Evolutionary conservation across 768 basidiomycete species (phyloP).

Genomic region (Amanita pseudoporphyria): DNA sequence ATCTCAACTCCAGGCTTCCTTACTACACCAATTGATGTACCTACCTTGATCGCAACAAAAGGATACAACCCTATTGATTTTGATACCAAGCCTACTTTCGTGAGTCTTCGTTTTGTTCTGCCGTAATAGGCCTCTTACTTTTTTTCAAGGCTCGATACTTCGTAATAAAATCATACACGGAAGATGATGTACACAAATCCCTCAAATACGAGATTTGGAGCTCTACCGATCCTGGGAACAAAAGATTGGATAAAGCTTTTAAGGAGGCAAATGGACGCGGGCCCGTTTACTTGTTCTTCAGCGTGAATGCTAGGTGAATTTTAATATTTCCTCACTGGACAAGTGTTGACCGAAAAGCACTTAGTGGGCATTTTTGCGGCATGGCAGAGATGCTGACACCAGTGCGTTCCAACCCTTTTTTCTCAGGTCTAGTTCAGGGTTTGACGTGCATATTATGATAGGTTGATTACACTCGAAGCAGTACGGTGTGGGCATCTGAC

Average conservation of each 20-base stretch:
- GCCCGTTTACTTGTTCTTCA: slow-evolving; percentile 97
- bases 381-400: slow-evolving; percentile 98
- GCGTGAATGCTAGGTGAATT: slow-evolving; percentile 78
- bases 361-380: slow-evolving; percentile 93
- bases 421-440: neutral
- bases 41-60: slow-evolving; percentile 74
- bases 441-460: slow-evolving; percentile 15
- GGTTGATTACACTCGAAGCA: slow-evolving; percentile 91
- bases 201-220: slow-evolving; percentile 98
- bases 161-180: slow-evolving; percentile 98
- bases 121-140: neutral
- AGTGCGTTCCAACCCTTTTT: slow-evolving; percentile 24
- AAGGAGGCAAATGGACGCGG: slow-evolving; percentile 87
- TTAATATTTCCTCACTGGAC: neutral
- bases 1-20: slow-evolving; percentile 35
- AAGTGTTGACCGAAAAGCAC: neutral
- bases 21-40: slow-evolving; percentile 73
- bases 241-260: slow-evolving; percentile 95
- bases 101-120: slow-evolving; percentile 25
- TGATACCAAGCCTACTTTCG: slow-evolving; percentile 71
- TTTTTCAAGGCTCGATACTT: slow-evolving; percentile 76
- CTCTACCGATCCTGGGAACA: slow-evolving; percentile 94
- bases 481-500: slow-evolving; percentile 98
- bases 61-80: slow-evolving; percentile 88
- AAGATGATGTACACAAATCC: slow-evolving; percentile 98